phyloP scores from a whole-genome alignment of 768 basidiomycete species.

The Lactarius vividus region DNA sequence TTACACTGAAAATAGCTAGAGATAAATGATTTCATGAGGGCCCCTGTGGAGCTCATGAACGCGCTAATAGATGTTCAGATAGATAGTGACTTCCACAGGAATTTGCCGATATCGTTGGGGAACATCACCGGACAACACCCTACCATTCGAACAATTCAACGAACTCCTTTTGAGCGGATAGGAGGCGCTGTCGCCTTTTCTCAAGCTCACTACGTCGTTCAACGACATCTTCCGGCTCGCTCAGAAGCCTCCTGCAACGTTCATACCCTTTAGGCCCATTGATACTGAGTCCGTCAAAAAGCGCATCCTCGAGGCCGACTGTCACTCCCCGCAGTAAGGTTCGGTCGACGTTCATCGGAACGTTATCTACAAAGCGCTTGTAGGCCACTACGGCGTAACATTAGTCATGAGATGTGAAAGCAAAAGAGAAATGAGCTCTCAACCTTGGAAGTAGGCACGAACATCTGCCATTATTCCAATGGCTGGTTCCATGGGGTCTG shows the following conservation, averaged over 20 bases:
- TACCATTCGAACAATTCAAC: slow-evolving; percentile 22
- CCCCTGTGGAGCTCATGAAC: neutral
- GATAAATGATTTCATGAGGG: neutral
- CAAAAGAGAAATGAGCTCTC: slow-evolving; percentile 14
- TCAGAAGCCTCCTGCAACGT: slow-evolving; percentile 48
- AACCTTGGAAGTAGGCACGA: slow-evolving; percentile 75
- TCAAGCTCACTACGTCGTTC: slow-evolving; percentile 44
- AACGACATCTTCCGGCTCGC: slow-evolving; percentile 46
- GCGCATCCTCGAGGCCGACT: slow-evolving; percentile 39
- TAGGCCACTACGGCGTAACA: slow-evolving; percentile 41
- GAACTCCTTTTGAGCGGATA: slow-evolving; percentile 44
- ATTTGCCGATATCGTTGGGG: neutral
- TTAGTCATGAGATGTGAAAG: slow-evolving; percentile 13
- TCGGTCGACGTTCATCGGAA: slow-evolving; percentile 54
- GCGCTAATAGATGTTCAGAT: neutral
- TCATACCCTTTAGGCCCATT: slow-evolving; percentile 42
- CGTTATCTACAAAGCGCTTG: slow-evolving; percentile 46
- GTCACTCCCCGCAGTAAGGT: slow-evolving; percentile 49
- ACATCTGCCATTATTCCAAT: slow-evolving; percentile 70
- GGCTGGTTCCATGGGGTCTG: slow-evolving; percentile 50
- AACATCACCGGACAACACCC: neutral
- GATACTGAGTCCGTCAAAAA: slow-evolving; percentile 48
- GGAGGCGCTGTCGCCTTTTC: slow-evolving; percentile 50
- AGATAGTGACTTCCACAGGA: neutral
- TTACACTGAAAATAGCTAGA: neutral